A percentile compares a stretch with the other conserved stretches of the same genome.
Evolutionary conservation across 2,329 filamentous ascomycete species (phyloP).

Genomic region (Aspergillus clavatus): DNA sequence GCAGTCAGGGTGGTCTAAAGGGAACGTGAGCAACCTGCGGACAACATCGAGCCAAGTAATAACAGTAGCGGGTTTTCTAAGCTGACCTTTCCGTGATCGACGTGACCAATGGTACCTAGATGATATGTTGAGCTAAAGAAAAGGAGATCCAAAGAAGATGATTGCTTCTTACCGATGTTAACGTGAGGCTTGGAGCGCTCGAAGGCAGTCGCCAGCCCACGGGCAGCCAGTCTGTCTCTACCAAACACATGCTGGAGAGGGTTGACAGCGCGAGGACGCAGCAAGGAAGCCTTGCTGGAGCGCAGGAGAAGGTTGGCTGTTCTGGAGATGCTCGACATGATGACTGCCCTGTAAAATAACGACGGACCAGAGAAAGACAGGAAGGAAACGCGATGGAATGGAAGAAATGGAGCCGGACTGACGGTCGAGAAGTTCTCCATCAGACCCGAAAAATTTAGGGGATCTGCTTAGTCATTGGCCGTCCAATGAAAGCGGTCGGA

Average conservation of each 20-base stretch:
- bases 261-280: conserved; percentile 63
- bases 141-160: not conserved
- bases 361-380: conserved; percentile 26
- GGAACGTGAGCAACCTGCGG: conserved; percentile 12
- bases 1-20: conserved; percentile 90
- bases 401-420: conserved; percentile 18
- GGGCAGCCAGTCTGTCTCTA: conserved; percentile 42
- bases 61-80: conserved; percentile 1
- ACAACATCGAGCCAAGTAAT: conserved; percentile 2
- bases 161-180: conserved; percentile 72
- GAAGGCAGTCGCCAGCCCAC: conserved; percentile 62
- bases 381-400: conserved; percentile 25
- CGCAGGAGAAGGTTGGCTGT: conserved; percentile 73
- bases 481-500: conserved; percentile 30
- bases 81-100: conserved; percentile 96
- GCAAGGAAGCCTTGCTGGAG: conserved; percentile 71
- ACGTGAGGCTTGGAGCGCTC: conserved; percentile 95
- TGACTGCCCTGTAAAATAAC: conserved; percentile 40
- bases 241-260: conserved; percentile 62
- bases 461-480: conserved; percentile 34
- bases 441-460: conserved; percentile 31
- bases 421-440: conserved; percentile 22
- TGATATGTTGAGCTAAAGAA: not conserved
- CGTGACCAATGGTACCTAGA: conserved; percentile 91
- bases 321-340: conserved; percentile 77